Base-by-base conservation (phyloP, 2,329 filamentous ascomycete species). In the Aspergillus melleus region DNA sequence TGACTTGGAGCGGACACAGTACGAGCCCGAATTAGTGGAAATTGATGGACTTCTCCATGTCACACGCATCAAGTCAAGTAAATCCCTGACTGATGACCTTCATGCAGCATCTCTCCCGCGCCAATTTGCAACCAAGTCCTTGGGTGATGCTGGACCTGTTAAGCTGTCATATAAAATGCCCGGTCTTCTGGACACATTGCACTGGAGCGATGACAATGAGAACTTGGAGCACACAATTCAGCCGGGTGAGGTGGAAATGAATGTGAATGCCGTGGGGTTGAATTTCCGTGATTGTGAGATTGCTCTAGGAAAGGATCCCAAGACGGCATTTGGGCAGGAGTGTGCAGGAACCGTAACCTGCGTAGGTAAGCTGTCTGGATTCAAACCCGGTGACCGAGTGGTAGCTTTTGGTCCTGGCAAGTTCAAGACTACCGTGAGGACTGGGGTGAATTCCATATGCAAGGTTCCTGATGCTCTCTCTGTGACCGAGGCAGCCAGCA, bases 401-500 rank as follows among this genome's bases (percentile, higher is more conserved):
- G 44, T 24, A 9, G 19, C 44, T 22, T 56, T 51, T 19, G 24
- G 49, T 10, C 49, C 29, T 20, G 49, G 24, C 11, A 29, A 39
- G 11, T 53, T 53, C 32, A 63, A 47, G 19, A 22, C 44, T 8
- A 47, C 44, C 20, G 44, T 24, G 11, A 47, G 19, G 12, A 20
- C 19, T 16, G 22, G 22, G 2, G 22, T 11, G 19, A 6, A 47
- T 24, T 24, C 44, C 8, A 24, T 22, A 24, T 47, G 44, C 44
- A 47, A 6, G 3, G 32, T 51, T 10, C 52, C 52, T 10, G 39
- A 54, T 19, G 10, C 6, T 9, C 22, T 46, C 16, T 52, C 32
- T 4, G 49, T 58, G 20, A 22, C 24, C 5, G 46, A 39, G 4
- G 61, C 54, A 30, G 61, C 58, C 5, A 50, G 52, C 22, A 47